Evolutionary conservation across 73 alveolate species (phyloP).

Genomic region (Paramecium sonneborni): DNA sequence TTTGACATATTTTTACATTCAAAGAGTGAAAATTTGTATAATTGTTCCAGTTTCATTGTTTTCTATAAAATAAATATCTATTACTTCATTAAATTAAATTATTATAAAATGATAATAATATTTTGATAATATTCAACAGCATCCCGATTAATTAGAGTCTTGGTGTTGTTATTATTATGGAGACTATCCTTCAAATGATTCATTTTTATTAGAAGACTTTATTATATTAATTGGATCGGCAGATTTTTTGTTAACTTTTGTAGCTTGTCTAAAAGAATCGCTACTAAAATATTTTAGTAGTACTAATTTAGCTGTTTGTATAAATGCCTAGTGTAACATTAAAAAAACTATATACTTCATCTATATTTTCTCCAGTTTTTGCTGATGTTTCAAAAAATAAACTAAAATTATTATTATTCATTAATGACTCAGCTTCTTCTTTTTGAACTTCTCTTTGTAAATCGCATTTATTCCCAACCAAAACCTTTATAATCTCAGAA

Average conservation of each 20-base stretch:
- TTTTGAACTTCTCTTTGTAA: neutral
- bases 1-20: no score
- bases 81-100: no score
- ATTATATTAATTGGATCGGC: neutral
- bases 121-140: neutral
- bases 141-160: neutral
- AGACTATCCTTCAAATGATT: neutral
- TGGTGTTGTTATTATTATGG: neutral
- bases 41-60: no score
- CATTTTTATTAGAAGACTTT: neutral
- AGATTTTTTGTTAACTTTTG: neutral
- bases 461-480: constrained; percentile 43
- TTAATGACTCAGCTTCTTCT: constrained; percentile 1
- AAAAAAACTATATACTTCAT: neutral
- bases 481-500: neutral
- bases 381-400: constrained; percentile 53
- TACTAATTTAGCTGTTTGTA: neutral
- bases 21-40: no score
- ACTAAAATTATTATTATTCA: neutral
- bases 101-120: no score
- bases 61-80: no score
- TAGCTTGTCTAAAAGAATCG: constrained; percentile 12
- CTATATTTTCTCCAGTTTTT: constrained; percentile 15
- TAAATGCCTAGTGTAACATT: neutral
- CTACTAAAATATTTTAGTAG: neutral